A percentile compares a stretch with the other conserved stretches of the same genome.
Evolutionary conservation across 1,284 basidiomycete genomes (phyloP).

Genomic region (Golubevia sp.): DNA sequence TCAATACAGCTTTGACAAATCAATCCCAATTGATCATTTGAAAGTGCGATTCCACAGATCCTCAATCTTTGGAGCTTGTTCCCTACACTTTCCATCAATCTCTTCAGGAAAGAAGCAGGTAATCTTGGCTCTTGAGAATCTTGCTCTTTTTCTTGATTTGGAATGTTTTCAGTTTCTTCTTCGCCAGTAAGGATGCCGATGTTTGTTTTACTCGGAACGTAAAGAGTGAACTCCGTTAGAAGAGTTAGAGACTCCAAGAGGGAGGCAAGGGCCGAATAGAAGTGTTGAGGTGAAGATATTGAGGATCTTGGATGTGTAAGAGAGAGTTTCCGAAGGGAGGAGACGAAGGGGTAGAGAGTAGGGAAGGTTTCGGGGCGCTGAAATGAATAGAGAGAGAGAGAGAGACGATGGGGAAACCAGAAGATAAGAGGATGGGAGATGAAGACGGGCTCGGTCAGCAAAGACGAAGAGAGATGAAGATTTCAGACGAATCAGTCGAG

Average conservation of each 20-base stretch:
- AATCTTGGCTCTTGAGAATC: slow-evolving; percentile 4
- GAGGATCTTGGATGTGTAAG: slow-evolving; percentile 37
- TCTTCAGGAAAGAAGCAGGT: slow-evolving; percentile 19
- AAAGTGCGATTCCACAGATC: slow-evolving; percentile 41
- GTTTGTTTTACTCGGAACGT: slow-evolving; percentile 26
- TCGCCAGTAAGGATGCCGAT: slow-evolving; percentile 14
- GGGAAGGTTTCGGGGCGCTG: background rate
- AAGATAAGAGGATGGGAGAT: too few species aligned
- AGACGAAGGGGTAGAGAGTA: slow-evolving; percentile 13
- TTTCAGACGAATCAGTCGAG: too few species aligned
- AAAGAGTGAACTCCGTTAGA: slow-evolving; percentile 34
- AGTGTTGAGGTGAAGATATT: slow-evolving; percentile 24
- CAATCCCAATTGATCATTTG: slow-evolving; percentile 32
- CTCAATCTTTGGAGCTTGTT: slow-evolving; percentile 28
- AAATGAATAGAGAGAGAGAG: background rate
- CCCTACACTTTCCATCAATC: slow-evolving; percentile 20
- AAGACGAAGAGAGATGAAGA: too few species aligned
- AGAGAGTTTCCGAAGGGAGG: slow-evolving; percentile 18
- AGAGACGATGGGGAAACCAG: too few species aligned
- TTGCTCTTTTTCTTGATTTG: slow-evolving; percentile 10
- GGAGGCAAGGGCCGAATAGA: slow-evolving; percentile 24
- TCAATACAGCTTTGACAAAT: slow-evolving; percentile 21
- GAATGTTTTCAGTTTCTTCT: slow-evolving; percentile 25
- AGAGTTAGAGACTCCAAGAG: slow-evolving; percentile 18
- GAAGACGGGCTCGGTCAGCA: too few species aligned